Base-by-base conservation (phyloP, 345 rosid genomes). In the Tarenaya hassleriana region DNA sequence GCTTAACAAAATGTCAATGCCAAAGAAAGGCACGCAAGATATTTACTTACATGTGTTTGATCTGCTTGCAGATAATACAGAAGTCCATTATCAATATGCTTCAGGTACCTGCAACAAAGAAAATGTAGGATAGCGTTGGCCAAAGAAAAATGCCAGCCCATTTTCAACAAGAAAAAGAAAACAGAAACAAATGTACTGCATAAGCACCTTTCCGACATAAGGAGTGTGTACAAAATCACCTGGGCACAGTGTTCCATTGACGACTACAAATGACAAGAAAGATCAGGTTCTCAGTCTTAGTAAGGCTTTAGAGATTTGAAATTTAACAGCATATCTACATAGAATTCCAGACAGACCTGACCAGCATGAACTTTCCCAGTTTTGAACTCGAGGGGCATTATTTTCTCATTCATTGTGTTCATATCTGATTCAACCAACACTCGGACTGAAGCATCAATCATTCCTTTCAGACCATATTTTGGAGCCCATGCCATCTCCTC, bases 401-500 rank as follows among this genome's bases (percentile, higher is more conserved):
- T 81, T 67, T 65, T 78, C 72, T 81, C 94, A 42, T 56, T 31
- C 34, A 21, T 60, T 61, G 58, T 77, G 62, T 70, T 60, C 67
- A 63, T 62, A 41, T 58, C 65, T 53, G 89, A 67, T 66, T 77
- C 74, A 54, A 81, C 75, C 64, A 41, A 64, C 50, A 88, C 88
- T 72, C 77, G 76, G 41, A 92, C 62, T 52, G 96, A 88, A 72
- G 92, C 98, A 78, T 92, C 98, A 39, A 92, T 76, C 77, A 81
- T 85, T 62, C 98, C 98, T 71, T 92, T 92, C 68, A 92, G 68
- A 48, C 98, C 98, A 77, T 87, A 92, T 58, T 75, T 88, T 50
- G 95, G 96, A 55, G 95, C 94, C 98, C 96, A 88, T 38, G 88
- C 75, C 96, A 88, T 83, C 79, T 92, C 98, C 77, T 92, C 98